Conservation (phyloP, 1,284 basidiomycete genomes). For the Boletellus sp. region DNA sequence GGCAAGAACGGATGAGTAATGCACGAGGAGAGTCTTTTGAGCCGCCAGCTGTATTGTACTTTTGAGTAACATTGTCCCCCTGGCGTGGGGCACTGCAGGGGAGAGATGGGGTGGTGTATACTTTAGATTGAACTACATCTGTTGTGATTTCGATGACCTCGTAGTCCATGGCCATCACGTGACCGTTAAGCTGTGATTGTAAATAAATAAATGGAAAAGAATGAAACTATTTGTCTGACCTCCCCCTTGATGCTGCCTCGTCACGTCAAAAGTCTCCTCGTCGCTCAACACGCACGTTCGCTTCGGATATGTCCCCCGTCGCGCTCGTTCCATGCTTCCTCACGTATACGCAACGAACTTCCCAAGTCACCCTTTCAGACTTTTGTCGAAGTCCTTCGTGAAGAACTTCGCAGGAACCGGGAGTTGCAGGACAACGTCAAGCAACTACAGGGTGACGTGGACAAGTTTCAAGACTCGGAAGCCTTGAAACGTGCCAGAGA, state of each 20-base stretch:
- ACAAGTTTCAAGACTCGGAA: slow-evolving; percentile 94
- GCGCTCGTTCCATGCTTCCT: slow-evolving; percentile 65
- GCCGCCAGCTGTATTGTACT: slow-evolving; percentile 8
- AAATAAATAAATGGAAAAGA: background rate
- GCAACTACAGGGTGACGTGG: slow-evolving; percentile 95
- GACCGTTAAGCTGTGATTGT: background rate
- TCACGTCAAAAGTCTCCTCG: slow-evolving; percentile 31
- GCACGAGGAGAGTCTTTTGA: background rate
- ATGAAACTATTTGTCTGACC: background rate
- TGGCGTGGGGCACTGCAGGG: slow-evolving; percentile 10
- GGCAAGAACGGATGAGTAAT: slow-evolving; percentile 15
- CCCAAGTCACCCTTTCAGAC: slow-evolving; percentile 94
- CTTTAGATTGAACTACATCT: slow-evolving; percentile 28
- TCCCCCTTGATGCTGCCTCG: slow-evolving; percentile 27
- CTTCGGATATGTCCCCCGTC: slow-evolving; percentile 41
- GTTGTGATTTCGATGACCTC: slow-evolving; percentile 27
- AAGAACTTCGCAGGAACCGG: slow-evolving; percentile 91
- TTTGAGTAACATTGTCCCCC: slow-evolving; percentile 16
- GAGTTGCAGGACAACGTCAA: slow-evolving; percentile 96
- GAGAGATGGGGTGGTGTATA: slow-evolving; percentile 17
- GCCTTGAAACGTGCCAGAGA: slow-evolving; percentile 91
- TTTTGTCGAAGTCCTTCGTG: slow-evolving; percentile 90
- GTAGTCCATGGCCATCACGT: slow-evolving; percentile 2
- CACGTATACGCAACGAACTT: slow-evolving; percentile 57
- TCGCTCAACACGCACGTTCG: slow-evolving; percentile 28